Evolutionary conservation across 2,329 filamentous ascomycete species (phyloP), one percentile per base, ranked within the genome.

Genomic region (Coniella lustricola): DNA sequence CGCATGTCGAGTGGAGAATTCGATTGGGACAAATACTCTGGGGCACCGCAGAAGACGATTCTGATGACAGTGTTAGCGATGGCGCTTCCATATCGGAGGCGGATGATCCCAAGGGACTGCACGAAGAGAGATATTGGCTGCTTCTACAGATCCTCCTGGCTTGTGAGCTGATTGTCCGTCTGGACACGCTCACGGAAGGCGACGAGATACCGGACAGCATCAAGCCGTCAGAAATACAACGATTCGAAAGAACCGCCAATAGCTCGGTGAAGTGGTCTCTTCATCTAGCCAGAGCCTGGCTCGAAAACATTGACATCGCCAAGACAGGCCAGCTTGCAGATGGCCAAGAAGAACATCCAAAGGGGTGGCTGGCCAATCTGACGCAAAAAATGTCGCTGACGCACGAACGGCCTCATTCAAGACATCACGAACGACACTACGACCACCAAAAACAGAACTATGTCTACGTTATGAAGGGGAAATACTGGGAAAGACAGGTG

Each of bases 1-100:
- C 82, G 17, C 74, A 82, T 29, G 81, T 88, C 7, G 84, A 88
- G 60, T 88, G 84, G 84, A 76, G 85, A 33, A 84, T 89, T 50
- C 74, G 83, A 12, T 69, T 89, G 1, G 85, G 85, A 7, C 84
- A 87, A 63, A 73, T 88, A 36, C 65, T 89, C 2, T 89, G 84
- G 84, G 81, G 76, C 14, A 67, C 70, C 14, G 65, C 69, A 5
- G 60, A 71, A 21, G 74, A 76, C 31, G 75, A 77, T 53, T 69
- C 73, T 39, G 74, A 76, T 36, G 76, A 78, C 54, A 69, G 73
- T 40, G 55, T 74, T n/a, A 71, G 73, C 37, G 77, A 79, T 50
- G 71, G 72, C 18, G 69, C 73, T n/a, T 69, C 71, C 10, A 71
- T 75, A 40, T 69, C 71, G 42, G 73, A 78, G 50, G 70, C 69